Evolutionary conservation across 2,329 filamentous ascomycete species (phyloP).

Genomic region (Aspergillus sp.): DNA sequence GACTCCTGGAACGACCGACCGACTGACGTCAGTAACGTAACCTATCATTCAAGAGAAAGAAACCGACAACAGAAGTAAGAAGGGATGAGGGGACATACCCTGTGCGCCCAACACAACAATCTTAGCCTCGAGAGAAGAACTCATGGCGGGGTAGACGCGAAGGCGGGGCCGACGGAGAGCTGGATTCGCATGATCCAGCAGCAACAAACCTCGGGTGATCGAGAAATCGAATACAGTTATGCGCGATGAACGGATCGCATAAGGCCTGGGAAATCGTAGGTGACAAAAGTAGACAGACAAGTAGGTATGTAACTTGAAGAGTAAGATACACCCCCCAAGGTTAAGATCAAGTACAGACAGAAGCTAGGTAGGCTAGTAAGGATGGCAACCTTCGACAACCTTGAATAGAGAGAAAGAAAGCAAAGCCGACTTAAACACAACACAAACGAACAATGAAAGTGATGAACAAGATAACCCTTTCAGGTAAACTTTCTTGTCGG

Average conservation of each 20-base stretch:
- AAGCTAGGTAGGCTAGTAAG: no score
- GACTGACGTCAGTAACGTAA: not conserved
- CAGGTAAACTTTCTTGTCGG: no score
- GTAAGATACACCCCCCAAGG: no score
- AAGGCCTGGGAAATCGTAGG: no score
- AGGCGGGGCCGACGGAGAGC: constrained; percentile 22
- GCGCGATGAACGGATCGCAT: not conserved
- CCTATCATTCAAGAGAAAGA: not conserved
- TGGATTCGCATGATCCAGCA: constrained; percentile 33
- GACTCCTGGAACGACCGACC: constrained; percentile 37
- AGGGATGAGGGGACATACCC: constrained; percentile 33
- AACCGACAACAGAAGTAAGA: not conserved
- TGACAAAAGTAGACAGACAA: not conserved
- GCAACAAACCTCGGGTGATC: not conserved
- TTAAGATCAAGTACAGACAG: no score
- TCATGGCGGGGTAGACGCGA: constrained; percentile 40
- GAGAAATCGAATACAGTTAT: not conserved
- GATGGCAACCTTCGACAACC: not conserved
- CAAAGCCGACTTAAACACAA: no score
- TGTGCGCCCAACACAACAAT: constrained; percentile 54
- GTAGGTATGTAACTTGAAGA: not conserved
- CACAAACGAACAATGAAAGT: no score
- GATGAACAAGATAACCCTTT: no score
- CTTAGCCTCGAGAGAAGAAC: constrained; percentile 52
- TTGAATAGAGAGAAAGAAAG: not conserved